Conservation (phyloP, 257 asterid species). For the Ilex aquifolium region DNA sequence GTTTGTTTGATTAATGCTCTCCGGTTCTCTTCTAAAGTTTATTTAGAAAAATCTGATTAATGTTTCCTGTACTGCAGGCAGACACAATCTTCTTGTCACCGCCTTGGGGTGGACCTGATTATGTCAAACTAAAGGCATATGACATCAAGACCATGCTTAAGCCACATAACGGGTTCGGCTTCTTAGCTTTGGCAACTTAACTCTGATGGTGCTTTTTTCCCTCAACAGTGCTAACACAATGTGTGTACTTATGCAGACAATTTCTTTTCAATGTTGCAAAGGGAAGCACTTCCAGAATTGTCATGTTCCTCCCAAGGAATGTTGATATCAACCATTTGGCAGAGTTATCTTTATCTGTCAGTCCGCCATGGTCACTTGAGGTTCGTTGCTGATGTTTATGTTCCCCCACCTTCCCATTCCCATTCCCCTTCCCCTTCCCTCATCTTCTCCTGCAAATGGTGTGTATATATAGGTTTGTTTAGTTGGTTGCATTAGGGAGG, state of each 20-base stretch:
- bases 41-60: neutral
- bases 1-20: neutral
- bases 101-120: slow-evolving; percentile 99
- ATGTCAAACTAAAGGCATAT: slow-evolving; percentile 57
- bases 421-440: neutral
- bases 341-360: slow-evolving; percentile 55
- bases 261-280: slow-evolving; percentile 52
- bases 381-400: slow-evolving; percentile 23
- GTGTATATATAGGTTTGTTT: neutral
- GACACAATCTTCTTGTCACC: slow-evolving; percentile 83
- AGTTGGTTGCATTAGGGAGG: neutral
- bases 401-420: neutral
- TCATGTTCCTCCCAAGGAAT: slow-evolving; percentile 90
- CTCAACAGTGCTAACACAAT: slow-evolving; percentile 10
- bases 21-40: neutral
- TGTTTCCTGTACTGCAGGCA: slow-evolving; percentile 46
- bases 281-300: slow-evolving; percentile 57
- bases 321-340: slow-evolving; percentile 72
- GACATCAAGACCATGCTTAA: slow-evolving; percentile 75
- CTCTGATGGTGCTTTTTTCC: neutral
- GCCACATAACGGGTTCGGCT: slow-evolving; percentile 78
- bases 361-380: slow-evolving; percentile 92
- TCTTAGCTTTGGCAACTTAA: slow-evolving; percentile 9
- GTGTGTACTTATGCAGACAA: slow-evolving; percentile 31
- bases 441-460: neutral